Base-by-base conservation (phyloP, 2,329 filamentous ascomycete genomes). In the Xylaria polymorpha region DNA sequence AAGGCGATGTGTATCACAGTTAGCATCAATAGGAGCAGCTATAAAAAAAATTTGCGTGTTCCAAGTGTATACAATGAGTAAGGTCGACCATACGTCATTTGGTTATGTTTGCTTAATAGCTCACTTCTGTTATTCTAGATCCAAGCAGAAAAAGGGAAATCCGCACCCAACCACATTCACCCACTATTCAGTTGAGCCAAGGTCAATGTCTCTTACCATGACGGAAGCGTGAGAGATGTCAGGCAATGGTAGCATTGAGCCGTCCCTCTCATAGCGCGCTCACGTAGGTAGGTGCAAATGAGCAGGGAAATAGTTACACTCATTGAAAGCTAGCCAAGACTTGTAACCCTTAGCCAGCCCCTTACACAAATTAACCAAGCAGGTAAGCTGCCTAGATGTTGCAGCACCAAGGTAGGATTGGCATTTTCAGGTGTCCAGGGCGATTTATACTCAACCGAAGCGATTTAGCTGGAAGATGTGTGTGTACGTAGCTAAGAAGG, bases 391-490 rank as follows among this genome's bases (percentile, higher is more conserved):
- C 57, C 18, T 29, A 3, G 6, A n/a, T 9, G 25, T 43, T 39
- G 32, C n/a, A 56, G 32, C n/a, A 25, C 48, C 14, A n/a, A 55
- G 7, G 65, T 67, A 60, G 53, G 15, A 63, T 64, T 41, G 14
- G 9, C 15, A 44, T 60, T 32, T 15, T 55, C 51, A 60, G 53
- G 60, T n/a, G 18, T 14, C 39, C 6, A 39, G 18, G 32, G 46
- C 59, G 46, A 35, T 53, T 53, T n/a, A 46, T 44, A 41, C 39
- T 14, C 43, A 32, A 32, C 65, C 29, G n/a, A 41, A 35, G 43
- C 57, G 9, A 35, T 56, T 22, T 41, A 35, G 57, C 50, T 29
- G 25, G 22, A 32, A 51, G 15, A 44, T 8, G 41, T 37, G 61
- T 37, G 25, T 29, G 2, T 29, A 37, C 18, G 15, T 55, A 18